Evolutionary conservation across 2,329 filamentous ascomycete species (phyloP).

Genomic region (Metarhizium anisopliae): DNA sequence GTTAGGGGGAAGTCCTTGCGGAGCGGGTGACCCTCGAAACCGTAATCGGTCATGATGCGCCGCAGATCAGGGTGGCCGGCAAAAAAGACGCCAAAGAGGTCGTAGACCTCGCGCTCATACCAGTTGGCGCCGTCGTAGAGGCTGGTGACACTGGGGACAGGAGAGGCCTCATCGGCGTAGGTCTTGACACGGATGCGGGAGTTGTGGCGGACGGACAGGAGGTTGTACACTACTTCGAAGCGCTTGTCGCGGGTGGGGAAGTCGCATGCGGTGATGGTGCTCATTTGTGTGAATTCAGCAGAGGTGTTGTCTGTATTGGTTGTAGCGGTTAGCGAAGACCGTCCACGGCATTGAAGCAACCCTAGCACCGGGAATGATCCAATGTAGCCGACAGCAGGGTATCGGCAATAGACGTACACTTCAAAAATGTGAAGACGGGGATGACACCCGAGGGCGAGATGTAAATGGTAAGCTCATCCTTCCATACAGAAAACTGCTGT

Average conservation of each 20-base stretch:
- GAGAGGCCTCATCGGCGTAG: constrained; percentile 91
- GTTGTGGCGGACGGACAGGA: constrained; percentile 93
- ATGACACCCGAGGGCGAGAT: constrained; percentile 82
- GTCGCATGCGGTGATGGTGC: constrained; percentile 88
- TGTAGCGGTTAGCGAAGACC: not conserved
- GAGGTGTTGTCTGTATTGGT: constrained; percentile 69
- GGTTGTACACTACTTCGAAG: constrained; percentile 97
- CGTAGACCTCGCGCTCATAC: constrained; percentile 98
- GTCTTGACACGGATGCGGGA: constrained; percentile 96
- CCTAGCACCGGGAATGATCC: not conserved
- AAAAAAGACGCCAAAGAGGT: constrained; percentile 97
- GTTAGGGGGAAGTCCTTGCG: constrained; percentile 97
- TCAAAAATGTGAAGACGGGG: constrained; percentile 89
- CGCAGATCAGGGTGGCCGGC: constrained; percentile 88
- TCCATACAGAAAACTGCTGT: constrained; percentile 99
- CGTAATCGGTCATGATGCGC: constrained; percentile 98
- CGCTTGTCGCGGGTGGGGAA: constrained; percentile 92
- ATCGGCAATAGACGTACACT: constrained; percentile 40
- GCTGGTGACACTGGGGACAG: constrained; percentile 77
- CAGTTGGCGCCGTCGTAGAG: constrained; percentile 95
- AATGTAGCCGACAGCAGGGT: not conserved
- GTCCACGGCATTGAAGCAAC: not conserved
- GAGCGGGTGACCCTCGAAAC: constrained; percentile 94
- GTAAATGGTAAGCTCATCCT: constrained; percentile 94
- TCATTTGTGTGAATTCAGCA: constrained; percentile 90